These are phyloP conservation scores for Furcasterigmium furcatum DNA, from an alignment of 2,329 filamentous ascomycete genomes.

Conservation along the genomic window DNA sequence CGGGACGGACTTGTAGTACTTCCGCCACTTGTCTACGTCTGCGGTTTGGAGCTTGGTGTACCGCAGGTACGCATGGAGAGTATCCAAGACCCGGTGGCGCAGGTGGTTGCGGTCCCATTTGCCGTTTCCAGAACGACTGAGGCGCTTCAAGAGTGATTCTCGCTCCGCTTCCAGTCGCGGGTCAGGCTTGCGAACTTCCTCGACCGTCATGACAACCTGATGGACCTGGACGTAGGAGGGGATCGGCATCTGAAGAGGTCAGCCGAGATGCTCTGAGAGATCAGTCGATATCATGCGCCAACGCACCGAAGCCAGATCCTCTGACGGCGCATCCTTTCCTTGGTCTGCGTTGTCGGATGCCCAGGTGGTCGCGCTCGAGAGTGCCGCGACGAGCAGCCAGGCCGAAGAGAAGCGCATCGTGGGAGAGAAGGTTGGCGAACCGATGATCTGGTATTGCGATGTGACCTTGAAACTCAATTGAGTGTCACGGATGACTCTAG, in stretches of 20 bases:
- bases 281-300: not conserved
- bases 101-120: conserved; percentile 31
- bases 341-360: not conserved
- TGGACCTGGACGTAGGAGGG: conserved; percentile 17
- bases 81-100: conserved; percentile 34
- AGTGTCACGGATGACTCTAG: too few species aligned
- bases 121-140: conserved; percentile 21
- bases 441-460: too few species aligned
- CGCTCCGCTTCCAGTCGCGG: conserved; percentile 25
- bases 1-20: conserved; percentile 30
- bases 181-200: conserved; percentile 18
- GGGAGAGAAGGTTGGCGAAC: not conserved
- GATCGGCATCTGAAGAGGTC: conserved; percentile 1
- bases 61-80: conserved; percentile 30
- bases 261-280: not conserved
- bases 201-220: conserved; percentile 19
- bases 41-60: conserved; percentile 29
- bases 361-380: not conserved
- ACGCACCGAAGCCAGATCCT: conserved; percentile 4
- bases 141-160: conserved; percentile 20
- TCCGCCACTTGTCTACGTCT: conserved; percentile 30
- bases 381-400: not conserved
- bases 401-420: not conserved
- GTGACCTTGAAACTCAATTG: too few species aligned
- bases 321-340: rapidly evolving